Conservation (phyloP, 495 filamentous ascomycete species). For the Trichoderma erinaceum region DNA sequence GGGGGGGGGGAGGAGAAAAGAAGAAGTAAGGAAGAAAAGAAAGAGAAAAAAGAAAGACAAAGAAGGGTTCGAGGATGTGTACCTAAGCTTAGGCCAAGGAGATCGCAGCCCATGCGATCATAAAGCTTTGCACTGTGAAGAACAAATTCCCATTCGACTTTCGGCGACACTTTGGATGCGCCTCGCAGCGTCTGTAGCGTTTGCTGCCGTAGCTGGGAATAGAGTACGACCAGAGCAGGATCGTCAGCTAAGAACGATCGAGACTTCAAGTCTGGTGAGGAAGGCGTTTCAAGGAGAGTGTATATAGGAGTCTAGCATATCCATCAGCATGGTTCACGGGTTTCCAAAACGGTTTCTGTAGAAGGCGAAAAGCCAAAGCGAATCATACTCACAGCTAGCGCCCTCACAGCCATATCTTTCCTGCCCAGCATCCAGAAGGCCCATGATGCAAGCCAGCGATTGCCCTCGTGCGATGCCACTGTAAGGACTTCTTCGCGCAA, state of each 20-base stretch:
- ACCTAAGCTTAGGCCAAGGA: conserved; percentile 80
- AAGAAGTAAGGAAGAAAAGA: background rate
- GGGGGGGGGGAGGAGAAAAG: too few relatives aligned
- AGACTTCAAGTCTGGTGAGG: conserved; percentile 56
- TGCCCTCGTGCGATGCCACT: conserved; percentile 70
- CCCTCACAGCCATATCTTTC: conserved; percentile 77
- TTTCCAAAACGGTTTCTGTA: too few relatives aligned
- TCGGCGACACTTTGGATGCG: conserved; percentile 71
- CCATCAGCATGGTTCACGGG: background rate
- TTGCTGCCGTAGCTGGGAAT: conserved; percentile 78
- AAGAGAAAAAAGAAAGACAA: background rate
- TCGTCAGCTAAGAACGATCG: conserved; percentile 84
- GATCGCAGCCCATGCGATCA: conserved; percentile 90
- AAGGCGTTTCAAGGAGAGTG: conserved; percentile 56
- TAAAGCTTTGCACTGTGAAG: conserved; percentile 83
- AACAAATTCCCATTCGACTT: conserved; percentile 83
- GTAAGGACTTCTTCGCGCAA: conserved; percentile 75
- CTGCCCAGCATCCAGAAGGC: conserved; percentile 88
- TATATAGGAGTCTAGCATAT: conserved; percentile 62
- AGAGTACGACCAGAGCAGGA: conserved; percentile 79
- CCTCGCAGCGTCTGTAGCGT: conserved; percentile 81
- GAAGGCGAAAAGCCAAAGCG: conserved; percentile 15
- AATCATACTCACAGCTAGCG: conserved; percentile 54
- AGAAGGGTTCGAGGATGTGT: conserved; percentile 15
- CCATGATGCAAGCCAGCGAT: conserved; percentile 94